Conservation (phyloP, 257 asterid genomes). For the Handroanthus guayacan region DNA sequence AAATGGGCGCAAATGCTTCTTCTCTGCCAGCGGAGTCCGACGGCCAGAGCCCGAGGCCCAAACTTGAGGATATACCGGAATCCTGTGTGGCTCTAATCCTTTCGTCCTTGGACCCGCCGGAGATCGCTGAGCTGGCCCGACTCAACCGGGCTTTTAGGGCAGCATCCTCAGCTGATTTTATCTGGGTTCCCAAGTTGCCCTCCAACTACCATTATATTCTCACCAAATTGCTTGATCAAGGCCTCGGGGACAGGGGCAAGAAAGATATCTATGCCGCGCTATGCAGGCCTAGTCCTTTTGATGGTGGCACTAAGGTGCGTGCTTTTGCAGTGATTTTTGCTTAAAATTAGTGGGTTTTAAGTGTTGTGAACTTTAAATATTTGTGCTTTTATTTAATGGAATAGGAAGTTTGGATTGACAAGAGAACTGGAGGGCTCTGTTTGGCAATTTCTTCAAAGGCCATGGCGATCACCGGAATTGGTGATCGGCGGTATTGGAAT, state of each 20-base stretch:
- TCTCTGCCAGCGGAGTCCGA: conserved; percentile 40
- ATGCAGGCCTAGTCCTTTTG: conserved; percentile 59
- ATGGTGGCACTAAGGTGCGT: conserved; percentile 77
- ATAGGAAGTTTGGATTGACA: conserved; percentile 87
- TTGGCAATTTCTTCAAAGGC: conserved; percentile 78
- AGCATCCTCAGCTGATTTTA: conserved; percentile 88
- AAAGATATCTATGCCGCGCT: conserved; percentile 69
- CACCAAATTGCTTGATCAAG: conserved; percentile 47
- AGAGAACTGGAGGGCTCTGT: conserved; percentile 80
- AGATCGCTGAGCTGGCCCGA: conserved; percentile 77
- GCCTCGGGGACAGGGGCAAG: conserved; percentile 40
- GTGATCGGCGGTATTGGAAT: conserved; percentile 94
- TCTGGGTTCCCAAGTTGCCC: conserved; percentile 81
- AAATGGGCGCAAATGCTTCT: conserved; percentile 77
- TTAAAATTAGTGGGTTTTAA: not conserved
- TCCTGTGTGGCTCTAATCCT: conserved; percentile 75
- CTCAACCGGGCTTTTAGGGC: conserved; percentile 66
- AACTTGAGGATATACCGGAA: conserved; percentile 84
- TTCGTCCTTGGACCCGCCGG: conserved; percentile 74
- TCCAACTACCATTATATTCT: conserved; percentile 58
- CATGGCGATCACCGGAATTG: conserved; percentile 80
- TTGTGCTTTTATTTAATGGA: conserved; percentile 17
- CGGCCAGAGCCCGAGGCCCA: conserved; percentile 45
- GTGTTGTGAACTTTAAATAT: not conserved
- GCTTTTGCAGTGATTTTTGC: not conserved